phyloP scores from a whole-genome alignment of 2,329 filamentous ascomycete species.

The Periconia digitata region DNA sequence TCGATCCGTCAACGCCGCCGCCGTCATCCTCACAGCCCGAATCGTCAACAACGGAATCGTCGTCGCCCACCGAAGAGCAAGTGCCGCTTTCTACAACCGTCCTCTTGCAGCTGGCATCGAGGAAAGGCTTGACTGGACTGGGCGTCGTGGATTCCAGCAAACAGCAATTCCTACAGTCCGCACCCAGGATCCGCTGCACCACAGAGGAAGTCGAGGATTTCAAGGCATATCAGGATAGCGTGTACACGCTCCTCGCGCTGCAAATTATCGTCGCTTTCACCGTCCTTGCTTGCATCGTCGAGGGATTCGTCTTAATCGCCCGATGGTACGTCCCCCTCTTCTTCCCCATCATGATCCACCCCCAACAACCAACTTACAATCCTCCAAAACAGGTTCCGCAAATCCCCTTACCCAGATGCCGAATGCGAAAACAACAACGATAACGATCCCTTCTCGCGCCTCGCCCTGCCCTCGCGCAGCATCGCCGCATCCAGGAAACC shows the following conservation, averaged over 20 bases:
- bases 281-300: conserved; percentile 30
- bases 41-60: background rate
- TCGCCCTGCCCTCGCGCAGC: no score
- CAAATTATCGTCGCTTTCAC: conserved; percentile 30
- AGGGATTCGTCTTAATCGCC: conserved; percentile 23
- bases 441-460: background rate
- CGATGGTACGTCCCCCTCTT: conserved; percentile 18
- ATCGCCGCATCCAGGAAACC: conserved; percentile 3
- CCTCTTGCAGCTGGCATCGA: conserved; percentile 15
- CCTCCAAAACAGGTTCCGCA: conserved; percentile 6
- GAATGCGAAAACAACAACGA: background rate
- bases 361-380: background rate
- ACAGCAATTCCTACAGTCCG: conserved; percentile 4
- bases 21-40: background rate
- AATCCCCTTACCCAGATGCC: no score
- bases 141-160: conserved; percentile 7
- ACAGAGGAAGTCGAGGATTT: conserved; percentile 16
- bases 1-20: background rate
- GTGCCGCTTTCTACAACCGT: conserved; percentile 24
- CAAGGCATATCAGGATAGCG: conserved; percentile 24
- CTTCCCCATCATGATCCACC: background rate
- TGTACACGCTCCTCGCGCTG: conserved; percentile 25
- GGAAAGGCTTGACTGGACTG: conserved; percentile 2
- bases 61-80: conserved; percentile 8
- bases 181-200: conserved; percentile 25